Base-by-base conservation (phyloP, 2,329 filamentous ascomycete genomes). In the Zasmidium citrigriseum region DNA sequence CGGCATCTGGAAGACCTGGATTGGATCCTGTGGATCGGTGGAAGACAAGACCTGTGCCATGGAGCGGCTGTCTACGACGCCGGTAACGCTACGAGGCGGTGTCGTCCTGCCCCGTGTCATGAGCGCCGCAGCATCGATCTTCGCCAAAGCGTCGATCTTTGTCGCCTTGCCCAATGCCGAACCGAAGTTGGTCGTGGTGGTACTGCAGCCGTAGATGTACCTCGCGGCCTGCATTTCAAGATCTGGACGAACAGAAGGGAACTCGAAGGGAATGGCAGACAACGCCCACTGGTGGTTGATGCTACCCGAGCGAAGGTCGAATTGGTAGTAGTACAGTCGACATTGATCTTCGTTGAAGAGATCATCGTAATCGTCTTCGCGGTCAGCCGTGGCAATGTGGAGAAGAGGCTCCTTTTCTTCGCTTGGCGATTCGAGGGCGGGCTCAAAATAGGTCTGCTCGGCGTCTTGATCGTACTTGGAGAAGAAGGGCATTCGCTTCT, bases 131-230 rank as follows among this genome's bases (percentile, higher is more conserved):
- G 78, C 77, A 61, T 89, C 83, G 16, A 89, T 75, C 69, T 89
- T 89, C 46, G 83, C 84, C 0, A 90, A 70, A 18, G 83, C 79
- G 61, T 88, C 85, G 24, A 90, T 87, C 65, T 89, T 89, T 7
- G 83, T 85, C 0, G 86, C 83, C 63, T 84, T 83, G 11, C 87
- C 86, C 0, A 89, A 77, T 0, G 84, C 85, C 0, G 83, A 79
- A 4, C 83, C 82, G 61, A 87, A 88, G 1, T 82, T 80, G 0
- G 80, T 77, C 0, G 79, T 77, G 25, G 80, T 78, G 0, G 85
- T 86, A 21, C 83, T 87, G 70, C 87, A 89, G 2, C 88, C 87
- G 62, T 89, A 90, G 23, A 90, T 77, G 60, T 85, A 90, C 1
- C 78, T 80, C 18, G 85, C 82, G 10, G 74, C 65, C 2, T 70